Evolutionary conservation across 148 eudicot genomes (phyloP).

Genomic region (Chenopodium formosanum): DNA sequence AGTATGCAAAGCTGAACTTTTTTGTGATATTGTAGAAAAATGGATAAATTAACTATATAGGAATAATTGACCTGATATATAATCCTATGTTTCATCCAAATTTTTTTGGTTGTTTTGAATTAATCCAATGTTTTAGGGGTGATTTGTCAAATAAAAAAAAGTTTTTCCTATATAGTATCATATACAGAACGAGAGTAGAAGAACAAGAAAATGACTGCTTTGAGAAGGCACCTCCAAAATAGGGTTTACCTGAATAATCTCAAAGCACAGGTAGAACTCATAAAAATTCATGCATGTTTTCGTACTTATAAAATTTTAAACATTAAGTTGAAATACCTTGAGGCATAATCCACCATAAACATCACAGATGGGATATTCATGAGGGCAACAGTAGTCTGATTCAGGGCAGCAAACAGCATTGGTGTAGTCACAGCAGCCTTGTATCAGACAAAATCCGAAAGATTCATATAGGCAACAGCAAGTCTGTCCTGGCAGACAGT

Average conservation of each 20-base stretch:
- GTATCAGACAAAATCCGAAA: conserved; percentile 41
- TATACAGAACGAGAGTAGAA: no score
- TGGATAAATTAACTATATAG: no score
- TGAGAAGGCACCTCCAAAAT: not conserved
- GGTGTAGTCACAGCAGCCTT: conserved; percentile 61
- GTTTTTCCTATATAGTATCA: no score
- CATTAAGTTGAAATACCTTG: conserved; percentile 37
- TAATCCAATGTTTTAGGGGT: no score
- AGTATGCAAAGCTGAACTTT: not conserved
- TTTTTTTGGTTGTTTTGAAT: no score
- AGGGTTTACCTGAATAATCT: no score
- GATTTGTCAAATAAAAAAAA: no score
- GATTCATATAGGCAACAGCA: conserved; percentile 59
- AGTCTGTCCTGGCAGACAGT: conserved; percentile 50
- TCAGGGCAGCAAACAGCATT: conserved; percentile 65
- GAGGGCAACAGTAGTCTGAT: conserved; percentile 60
- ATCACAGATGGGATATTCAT: conserved; percentile 67
- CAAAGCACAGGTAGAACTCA: no score
- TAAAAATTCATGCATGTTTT: no score
- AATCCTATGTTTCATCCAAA: no score
- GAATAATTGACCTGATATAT: no score
- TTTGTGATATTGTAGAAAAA: not conserved
- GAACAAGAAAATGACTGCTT: not conserved
- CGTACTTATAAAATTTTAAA: not conserved
- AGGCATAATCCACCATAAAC: conserved; percentile 46